phyloP scores from a whole-genome alignment of 2,329 filamentous ascomycete species.

The Botrytis porri region DNA sequence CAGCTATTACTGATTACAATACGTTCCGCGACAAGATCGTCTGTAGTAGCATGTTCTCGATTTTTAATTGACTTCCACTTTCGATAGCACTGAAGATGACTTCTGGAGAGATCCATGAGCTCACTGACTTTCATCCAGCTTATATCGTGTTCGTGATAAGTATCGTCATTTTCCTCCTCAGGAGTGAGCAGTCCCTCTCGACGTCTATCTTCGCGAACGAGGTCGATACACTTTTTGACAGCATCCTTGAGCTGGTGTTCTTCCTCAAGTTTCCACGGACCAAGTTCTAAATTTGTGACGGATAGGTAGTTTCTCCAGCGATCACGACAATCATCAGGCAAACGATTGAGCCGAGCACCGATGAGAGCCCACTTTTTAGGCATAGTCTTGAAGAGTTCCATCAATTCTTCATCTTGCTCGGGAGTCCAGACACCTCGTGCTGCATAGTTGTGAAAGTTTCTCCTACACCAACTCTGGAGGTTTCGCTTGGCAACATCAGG shows the following conservation, averaged over 20 bases:
- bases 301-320: conserved; percentile 68
- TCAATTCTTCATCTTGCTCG: conserved; percentile 57
- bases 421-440: conserved; percentile 57
- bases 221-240: conserved; percentile 52
- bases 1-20: conserved; percentile 40
- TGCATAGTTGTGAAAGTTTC: conserved; percentile 64
- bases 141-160: conserved; percentile 51
- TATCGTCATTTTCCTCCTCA: conserved; percentile 29
- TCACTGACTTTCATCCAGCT: conserved; percentile 65
- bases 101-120: conserved; percentile 59
- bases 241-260: conserved; percentile 44
- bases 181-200: conserved; percentile 29
- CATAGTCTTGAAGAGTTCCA: conserved; percentile 44
- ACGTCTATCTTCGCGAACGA: conserved; percentile 44
- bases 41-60: conserved; percentile 29
- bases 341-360: conserved; percentile 59
- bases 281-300: conserved; percentile 49
- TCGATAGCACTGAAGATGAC: conserved; percentile 62
- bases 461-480: conserved; percentile 55
- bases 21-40: conserved; percentile 23
- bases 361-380: conserved; percentile 60
- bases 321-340: conserved; percentile 64
- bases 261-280: conserved; percentile 60
- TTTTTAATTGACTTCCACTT: conserved; percentile 60
- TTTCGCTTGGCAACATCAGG: conserved; percentile 52